A percentile compares a stretch with the other conserved stretches of the same genome.
Conservation (phyloP, 2,329 filamentous ascomycete species). For the Venturia pyrina region DNA sequence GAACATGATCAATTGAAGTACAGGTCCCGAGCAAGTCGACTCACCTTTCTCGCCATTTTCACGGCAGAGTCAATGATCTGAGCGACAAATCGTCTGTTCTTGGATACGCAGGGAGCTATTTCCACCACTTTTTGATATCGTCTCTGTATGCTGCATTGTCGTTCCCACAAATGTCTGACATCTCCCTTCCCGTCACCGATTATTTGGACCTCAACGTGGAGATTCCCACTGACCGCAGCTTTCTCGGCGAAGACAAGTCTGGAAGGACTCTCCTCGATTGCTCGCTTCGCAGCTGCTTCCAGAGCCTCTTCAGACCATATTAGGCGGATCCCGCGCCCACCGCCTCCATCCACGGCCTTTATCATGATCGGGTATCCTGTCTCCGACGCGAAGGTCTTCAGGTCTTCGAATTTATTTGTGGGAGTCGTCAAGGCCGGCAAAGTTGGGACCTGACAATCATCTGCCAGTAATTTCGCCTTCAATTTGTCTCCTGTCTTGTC, state of each 20-base stretch:
- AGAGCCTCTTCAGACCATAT: slow-evolving; percentile 36
- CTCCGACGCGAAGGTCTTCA: slow-evolving; percentile 47
- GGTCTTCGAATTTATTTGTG: slow-evolving; percentile 32
- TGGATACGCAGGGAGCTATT: slow-evolving; percentile 43
- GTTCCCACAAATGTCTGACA: slow-evolving; percentile 48
- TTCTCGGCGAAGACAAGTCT: slow-evolving; percentile 49
- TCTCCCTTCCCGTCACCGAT: slow-evolving; percentile 44
- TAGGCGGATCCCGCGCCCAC: slow-evolving; percentile 50
- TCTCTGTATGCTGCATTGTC: slow-evolving; percentile 51
- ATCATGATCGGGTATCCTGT: slow-evolving; percentile 49
- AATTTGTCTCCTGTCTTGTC: slow-evolving; percentile 47
- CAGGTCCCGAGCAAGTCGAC: slow-evolving; percentile 12
- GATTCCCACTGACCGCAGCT: slow-evolving; percentile 51
- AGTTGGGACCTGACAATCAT: slow-evolving; percentile 42
- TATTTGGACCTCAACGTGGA: slow-evolving; percentile 52
- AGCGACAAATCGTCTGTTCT: slow-evolving; percentile 36
- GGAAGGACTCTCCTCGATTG: slow-evolving; percentile 49
- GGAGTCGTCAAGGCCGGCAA: slow-evolving; percentile 37
- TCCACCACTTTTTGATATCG: slow-evolving; percentile 54
- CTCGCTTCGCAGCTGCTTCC: slow-evolving; percentile 37
- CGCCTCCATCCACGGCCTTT: slow-evolving; percentile 56
- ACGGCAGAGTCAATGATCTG: slow-evolving; percentile 45
- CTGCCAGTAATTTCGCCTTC: slow-evolving; percentile 41
- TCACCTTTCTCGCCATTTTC: slow-evolving; percentile 38
- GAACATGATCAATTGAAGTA: slow-evolving; percentile 11